Base-by-base conservation (phyloP, 495 filamentous ascomycete species). In the Hypoxylon fuscum region DNA sequence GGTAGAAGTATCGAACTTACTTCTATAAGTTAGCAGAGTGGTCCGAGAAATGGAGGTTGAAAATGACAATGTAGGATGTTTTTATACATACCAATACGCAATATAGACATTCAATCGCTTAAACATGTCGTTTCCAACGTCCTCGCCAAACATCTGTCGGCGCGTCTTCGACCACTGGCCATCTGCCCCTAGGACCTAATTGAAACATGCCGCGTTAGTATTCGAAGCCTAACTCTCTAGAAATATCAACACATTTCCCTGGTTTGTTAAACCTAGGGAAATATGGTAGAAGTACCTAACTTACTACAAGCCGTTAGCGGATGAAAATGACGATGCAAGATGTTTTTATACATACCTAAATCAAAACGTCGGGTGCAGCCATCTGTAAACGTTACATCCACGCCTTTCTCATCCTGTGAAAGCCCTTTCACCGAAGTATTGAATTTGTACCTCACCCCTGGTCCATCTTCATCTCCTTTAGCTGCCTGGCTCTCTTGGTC, bases 181-280 rank as follows among this genome's bases (percentile, higher is more conserved):
- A 72, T 85, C 82, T 0, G 79, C 80, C 10, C 70, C 81, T 41
- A n/a, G n/a, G n/a, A n/a, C n/a, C n/a, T n/a, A n/a, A n/a, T n/a
- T n/a, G n/a, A n/a, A n/a, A n/a, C n/a, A n/a, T n/a, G n/a, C n/a
- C n/a, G n/a, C n/a, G n/a, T n/a, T n/a, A n/a, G n/a, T n/a, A n/a
- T n/a, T n/a, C n/a, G n/a, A n/a, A n/a, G n/a, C n/a, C n/a, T n/a
- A n/a, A n/a, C n/a, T n/a, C n/a, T n/a, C n/a, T n/a, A n/a, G n/a
- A n/a, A n/a, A n/a, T n/a, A n/a, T n/a, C n/a, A n/a, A n/a, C n/a
- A n/a, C n/a, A n/a, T n/a, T n/a, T n/a, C n/a, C n/a, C n/a, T n/a
- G n/a, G n/a, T n/a, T n/a, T n/a, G n/a, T n/a, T n/a, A n/a, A n/a
- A n/a, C n/a, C n/a, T n/a, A n/a, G n/a, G n/a, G n/a, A n/a, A n/a